Conservation (phyloP, 2,329 filamentous ascomycete genomes). For the Fusarium algeriense region DNA sequence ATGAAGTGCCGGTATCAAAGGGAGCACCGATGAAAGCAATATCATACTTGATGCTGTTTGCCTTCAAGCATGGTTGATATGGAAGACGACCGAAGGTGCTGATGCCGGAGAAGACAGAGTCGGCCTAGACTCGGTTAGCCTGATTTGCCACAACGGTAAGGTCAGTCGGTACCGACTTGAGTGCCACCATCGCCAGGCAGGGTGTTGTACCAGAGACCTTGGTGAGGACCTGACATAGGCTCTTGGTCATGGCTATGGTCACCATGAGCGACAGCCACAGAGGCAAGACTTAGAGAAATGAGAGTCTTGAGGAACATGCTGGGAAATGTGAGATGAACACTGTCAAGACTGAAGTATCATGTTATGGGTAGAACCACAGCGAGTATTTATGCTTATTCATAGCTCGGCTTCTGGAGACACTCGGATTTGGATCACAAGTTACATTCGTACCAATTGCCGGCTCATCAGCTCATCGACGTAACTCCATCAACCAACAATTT, state of each 20-base stretch:
- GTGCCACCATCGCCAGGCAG: conserved; percentile 87
- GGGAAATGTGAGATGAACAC: fast-evolving
- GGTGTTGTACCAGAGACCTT: conserved; percentile 84
- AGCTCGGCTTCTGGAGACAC: neutral
- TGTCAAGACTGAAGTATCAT: fast-evolving
- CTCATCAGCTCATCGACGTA: neutral
- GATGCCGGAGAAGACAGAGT: conserved; percentile 90
- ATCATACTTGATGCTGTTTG: conserved; percentile 73
- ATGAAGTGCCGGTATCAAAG: conserved; percentile 88
- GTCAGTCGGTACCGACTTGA: conserved; percentile 64
- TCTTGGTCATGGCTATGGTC: conserved; percentile 66
- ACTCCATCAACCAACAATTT: neutral
- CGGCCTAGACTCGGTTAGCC: conserved; percentile 66
- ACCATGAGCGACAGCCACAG: conserved; percentile 69
- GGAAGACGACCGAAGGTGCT: conserved; percentile 85
- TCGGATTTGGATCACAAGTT: neutral
- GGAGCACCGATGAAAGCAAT: conserved; percentile 89
- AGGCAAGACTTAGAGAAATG: conserved; percentile 58
- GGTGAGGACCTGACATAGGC: conserved; percentile 74
- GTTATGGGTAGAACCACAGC: fast-evolving
- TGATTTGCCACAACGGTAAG: fast-evolving
- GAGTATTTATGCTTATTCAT: conserved; percentile 1
- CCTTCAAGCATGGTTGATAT: conserved; percentile 77
- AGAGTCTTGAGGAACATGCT: conserved; percentile 50
- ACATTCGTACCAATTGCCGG: neutral